Percentiles rank a stretch among this genome's conserved stretches.
These are phyloP conservation scores for Penicillium italicum DNA, from an alignment of 2,329 filamentous ascomycete species.

Conservation along the genomic window DNA sequence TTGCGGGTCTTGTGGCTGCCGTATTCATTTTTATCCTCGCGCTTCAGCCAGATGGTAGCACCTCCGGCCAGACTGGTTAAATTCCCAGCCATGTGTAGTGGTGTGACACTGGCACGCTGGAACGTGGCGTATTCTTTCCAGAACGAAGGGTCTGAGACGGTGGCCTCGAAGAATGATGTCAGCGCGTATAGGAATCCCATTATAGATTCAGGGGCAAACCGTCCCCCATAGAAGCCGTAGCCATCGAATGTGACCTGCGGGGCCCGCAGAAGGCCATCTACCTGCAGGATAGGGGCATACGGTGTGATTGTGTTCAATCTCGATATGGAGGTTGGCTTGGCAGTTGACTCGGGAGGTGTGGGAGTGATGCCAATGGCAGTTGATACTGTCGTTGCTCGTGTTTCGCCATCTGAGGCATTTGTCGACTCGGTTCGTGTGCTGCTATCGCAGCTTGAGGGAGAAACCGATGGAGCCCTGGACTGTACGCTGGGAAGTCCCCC, in stretches of 20 bases:
- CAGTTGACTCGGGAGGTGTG: conserved; percentile 3
- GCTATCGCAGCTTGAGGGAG: conserved; percentile 6
- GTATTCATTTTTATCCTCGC: conserved; percentile 24
- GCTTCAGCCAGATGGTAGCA: conserved; percentile 27
- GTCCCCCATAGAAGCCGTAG: conserved; percentile 27
- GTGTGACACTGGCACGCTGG: conserved; percentile 17
- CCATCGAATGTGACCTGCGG: conserved; percentile 22
- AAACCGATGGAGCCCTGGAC: not conserved
- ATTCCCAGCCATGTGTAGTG: conserved; percentile 18
- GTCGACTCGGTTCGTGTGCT: conserved; percentile 11
- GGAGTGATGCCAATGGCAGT: conserved; percentile 11
- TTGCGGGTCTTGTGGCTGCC: conserved; percentile 26
- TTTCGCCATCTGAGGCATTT: conserved; percentile 14
- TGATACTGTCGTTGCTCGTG: conserved; percentile 12
- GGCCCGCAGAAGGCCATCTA: conserved; percentile 19
- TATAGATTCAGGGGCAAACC: conserved; percentile 28
- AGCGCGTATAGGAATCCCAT: conserved; percentile 26
- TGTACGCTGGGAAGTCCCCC: not conserved
- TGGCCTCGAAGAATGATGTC: conserved; percentile 24
- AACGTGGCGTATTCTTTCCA: conserved; percentile 25
- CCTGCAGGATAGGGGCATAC: conserved; percentile 22
- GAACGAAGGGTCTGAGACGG: conserved; percentile 25
- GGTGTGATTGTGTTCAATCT: conserved; percentile 12
- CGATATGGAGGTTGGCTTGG: conserved; percentile 7
- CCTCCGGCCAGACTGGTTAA: conserved; percentile 18